Percentiles rank a stretch among this genome's conserved stretches.
phyloP scores from a whole-genome alignment of 176 grass and related monocot genomes.

The Rhipidocladum racemiflorum region DNA sequence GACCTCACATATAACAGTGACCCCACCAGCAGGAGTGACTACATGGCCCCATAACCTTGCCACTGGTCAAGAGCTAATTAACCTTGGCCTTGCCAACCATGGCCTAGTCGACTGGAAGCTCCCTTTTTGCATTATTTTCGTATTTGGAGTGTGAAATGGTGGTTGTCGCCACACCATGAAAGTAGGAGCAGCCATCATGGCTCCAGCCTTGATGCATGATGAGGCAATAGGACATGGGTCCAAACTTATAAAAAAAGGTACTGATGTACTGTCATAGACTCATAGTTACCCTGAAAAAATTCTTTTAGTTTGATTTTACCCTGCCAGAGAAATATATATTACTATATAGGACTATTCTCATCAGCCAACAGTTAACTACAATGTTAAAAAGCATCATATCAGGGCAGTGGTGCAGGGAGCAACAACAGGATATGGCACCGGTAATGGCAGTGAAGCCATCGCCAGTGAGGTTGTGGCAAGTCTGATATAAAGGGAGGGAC shows the following conservation, averaged over 20 bases:
- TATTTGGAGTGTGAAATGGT: slow-evolving; percentile 10
- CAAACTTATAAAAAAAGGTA: not conserved
- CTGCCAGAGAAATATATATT: slow-evolving; percentile 27
- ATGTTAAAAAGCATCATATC: not conserved
- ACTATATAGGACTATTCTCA: slow-evolving; percentile 16
- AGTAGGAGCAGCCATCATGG: slow-evolving; percentile 15
- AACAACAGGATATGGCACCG: not conserved
- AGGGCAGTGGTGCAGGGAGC: not conserved
- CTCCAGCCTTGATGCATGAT: slow-evolving; percentile 16
- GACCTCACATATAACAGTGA: not conserved
- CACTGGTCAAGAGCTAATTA: not conserved
- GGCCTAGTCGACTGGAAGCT: not conserved
- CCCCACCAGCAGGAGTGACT: slow-evolving; percentile 1
- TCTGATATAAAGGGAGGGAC: not conserved
- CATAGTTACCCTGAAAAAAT: slow-evolving; percentile 23
- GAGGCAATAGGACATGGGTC: not conserved
- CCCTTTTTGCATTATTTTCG: slow-evolving; percentile 17
- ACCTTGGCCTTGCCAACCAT: not conserved
- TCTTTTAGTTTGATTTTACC: slow-evolving; percentile 10
- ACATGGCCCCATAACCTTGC: not conserved
- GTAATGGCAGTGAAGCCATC: not conserved
- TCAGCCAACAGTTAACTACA: not conserved
- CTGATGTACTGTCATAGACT: not conserved
- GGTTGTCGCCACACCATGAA: slow-evolving; percentile 5
- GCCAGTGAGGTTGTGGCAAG: not conserved